Evolutionary conservation across 495 filamentous ascomycete species (phyloP).

Genomic region (Lophiotrema nucula): DNA sequence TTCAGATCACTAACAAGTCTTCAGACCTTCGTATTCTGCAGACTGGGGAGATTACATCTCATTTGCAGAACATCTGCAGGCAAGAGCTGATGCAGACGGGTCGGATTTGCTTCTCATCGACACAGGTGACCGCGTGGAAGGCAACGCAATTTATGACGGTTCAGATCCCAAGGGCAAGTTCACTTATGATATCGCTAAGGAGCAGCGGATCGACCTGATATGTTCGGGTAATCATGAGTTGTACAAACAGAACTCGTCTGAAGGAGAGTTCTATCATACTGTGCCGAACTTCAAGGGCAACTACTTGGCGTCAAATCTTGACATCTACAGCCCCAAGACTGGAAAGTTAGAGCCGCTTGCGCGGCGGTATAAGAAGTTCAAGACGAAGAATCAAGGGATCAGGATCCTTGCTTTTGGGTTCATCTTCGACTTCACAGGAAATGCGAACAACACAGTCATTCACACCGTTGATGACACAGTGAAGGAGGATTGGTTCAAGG

Average conservation of each 20-base stretch:
- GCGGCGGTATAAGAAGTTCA: conserved; percentile 80
- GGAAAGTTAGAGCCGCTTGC: conserved; percentile 73
- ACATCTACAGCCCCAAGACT: conserved; percentile 73
- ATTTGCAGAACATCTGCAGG: conserved; percentile 77
- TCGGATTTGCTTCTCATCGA: conserved; percentile 86
- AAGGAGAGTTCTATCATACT: conserved; percentile 64
- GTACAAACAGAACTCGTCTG: conserved; percentile 74
- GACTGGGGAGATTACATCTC: conserved; percentile 99
- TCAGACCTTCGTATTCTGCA: conserved; percentile 62
- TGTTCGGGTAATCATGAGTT: conserved; percentile 95
- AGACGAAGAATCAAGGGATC: conserved; percentile 80
- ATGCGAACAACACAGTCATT: conserved; percentile 84
- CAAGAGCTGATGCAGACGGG: conserved; percentile 71
- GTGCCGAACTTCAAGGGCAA: conserved; percentile 47
- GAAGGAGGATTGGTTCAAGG: conserved; percentile 84
- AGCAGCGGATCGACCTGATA: conserved; percentile 80
- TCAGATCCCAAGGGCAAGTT: conserved; percentile 85
- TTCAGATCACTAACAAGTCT: not conserved
- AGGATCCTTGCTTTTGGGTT: conserved; percentile 88
- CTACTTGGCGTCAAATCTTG: conserved; percentile 88
- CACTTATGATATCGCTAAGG: conserved; percentile 76
- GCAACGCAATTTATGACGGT: conserved; percentile 93
- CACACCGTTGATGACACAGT: conserved; percentile 74
- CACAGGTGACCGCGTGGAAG: conserved; percentile 91
- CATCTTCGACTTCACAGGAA: conserved; percentile 86